These are phyloP conservation scores for Exophiala xenobiotica DNA, from an alignment of 2,329 filamentous ascomycete species.

Conservation along the genomic window DNA sequence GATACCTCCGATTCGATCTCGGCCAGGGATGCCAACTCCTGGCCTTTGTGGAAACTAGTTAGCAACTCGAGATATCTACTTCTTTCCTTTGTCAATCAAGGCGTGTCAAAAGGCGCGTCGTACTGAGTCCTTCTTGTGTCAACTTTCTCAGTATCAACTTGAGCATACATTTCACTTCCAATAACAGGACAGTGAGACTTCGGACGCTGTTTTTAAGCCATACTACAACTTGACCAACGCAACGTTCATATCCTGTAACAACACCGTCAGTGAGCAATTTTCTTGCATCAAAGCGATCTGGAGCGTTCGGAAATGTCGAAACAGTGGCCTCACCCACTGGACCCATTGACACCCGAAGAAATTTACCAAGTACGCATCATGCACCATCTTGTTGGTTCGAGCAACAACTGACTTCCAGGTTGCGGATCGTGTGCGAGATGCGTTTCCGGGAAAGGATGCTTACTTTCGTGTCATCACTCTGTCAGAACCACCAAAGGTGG, in stretches of 20 bases:
- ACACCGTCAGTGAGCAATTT: too few species aligned
- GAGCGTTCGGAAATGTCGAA: neutral
- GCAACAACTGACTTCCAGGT: constrained; percentile 19
- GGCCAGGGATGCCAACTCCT: neutral
- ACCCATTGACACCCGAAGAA: constrained; percentile 35
- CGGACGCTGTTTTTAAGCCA: too few species aligned
- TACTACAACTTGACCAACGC: too few species aligned
- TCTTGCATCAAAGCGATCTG: neutral
- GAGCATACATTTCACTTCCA: too few species aligned
- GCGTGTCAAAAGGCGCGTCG: neutral
- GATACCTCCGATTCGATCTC: constrained; percentile 18
- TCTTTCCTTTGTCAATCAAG: neutral
- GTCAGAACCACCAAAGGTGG: constrained; percentile 51
- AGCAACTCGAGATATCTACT: neutral
- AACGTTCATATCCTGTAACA: too few species aligned
- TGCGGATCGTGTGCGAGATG: constrained; percentile 38
- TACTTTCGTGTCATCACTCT: constrained; percentile 55
- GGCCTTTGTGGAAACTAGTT: neutral
- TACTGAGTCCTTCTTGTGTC: neutral
- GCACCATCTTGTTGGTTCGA: too few species aligned
- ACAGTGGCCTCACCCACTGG: constrained; percentile 25
- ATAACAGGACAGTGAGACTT: too few species aligned
- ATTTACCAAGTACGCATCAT: constrained; percentile 32
- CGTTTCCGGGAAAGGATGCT: constrained; percentile 35
- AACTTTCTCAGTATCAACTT: too few species aligned